Percentiles rank a stretch among this genome's conserved stretches.
These are phyloP conservation scores for Leishmania aethiopica DNA, from an alignment of 208 protist species.

Conservation along the genomic window DNA sequence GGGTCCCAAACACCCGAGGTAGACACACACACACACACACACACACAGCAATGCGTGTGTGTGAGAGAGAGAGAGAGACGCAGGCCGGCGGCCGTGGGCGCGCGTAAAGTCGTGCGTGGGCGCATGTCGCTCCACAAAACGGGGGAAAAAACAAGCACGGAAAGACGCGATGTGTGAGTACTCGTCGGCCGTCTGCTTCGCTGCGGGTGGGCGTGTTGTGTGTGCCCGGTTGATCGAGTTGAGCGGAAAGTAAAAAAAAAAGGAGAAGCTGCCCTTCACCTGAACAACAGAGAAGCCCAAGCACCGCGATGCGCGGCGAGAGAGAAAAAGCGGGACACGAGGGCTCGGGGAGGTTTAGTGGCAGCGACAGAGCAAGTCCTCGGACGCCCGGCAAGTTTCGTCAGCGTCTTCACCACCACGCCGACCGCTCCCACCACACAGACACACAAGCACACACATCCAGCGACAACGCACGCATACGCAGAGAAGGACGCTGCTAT, in stretches of 20 bases:
- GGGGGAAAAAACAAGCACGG: not conserved
- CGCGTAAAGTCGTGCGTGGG: not conserved
- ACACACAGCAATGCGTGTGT: not conserved
- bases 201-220: not conserved
- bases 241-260: not conserved
- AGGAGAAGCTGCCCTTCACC: not conserved
- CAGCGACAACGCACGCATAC: not conserved
- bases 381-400: no score
- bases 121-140: not conserved
- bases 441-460: not conserved
- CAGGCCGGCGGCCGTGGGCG: not conserved
- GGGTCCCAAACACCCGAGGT: not conserved
- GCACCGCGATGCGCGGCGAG: not conserved
- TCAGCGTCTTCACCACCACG: not conserved
- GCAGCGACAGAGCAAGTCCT: slow-evolving; percentile 2
- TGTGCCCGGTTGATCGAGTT: not conserved
- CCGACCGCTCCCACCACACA: not conserved
- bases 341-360: not conserved
- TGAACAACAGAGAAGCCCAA: not conserved
- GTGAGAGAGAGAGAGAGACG: no score
- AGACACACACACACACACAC: not conserved
- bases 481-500: not conserved
- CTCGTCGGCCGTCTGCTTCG: not conserved
- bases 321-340: not conserved
- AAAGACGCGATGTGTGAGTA: not conserved